Percentiles rank a stretch among this genome's conserved stretches.
Conservation (phyloP, 2,329 filamentous ascomycete species). For the Trichophyton mentagrophytes region DNA sequence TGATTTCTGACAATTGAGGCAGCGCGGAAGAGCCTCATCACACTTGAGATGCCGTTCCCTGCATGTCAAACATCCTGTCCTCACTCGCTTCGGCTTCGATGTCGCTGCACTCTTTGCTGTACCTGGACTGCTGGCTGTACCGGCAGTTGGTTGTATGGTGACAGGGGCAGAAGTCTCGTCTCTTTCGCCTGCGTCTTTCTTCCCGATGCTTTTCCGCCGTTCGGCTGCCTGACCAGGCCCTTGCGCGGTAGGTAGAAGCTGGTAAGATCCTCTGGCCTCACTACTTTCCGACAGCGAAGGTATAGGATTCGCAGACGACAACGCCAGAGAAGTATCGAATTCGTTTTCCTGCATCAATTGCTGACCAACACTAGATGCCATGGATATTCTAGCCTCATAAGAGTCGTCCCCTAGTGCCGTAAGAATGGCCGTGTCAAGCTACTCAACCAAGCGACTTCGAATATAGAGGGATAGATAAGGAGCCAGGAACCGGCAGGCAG, state of each 20-base stretch:
- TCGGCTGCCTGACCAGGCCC: conserved; percentile 2
- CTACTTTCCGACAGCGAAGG: conserved; percentile 9
- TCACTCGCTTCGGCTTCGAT: conserved; percentile 65
- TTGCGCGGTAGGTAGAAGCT: conserved; percentile 6
- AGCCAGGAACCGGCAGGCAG: too few relatives aligned
- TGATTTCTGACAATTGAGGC: conserved; percentile 77
- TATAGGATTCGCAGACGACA: conserved; percentile 9
- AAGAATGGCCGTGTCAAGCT: background rate
- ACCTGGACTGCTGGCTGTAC: conserved; percentile 11
- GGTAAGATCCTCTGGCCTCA: conserved; percentile 9
- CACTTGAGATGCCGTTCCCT: conserved; percentile 83
- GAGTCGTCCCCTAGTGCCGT: background rate
- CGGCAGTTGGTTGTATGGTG: background rate
- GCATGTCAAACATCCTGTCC: conserved; percentile 84
- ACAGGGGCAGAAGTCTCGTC: background rate
- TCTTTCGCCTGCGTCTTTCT: conserved; percentile 4
- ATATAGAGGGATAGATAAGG: too few relatives aligned
- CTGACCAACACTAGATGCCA: conserved; percentile 16
- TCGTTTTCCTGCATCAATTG: conserved; percentile 16
- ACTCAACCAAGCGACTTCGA: too few relatives aligned
- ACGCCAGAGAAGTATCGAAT: conserved; percentile 14
- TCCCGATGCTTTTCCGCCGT: conserved; percentile 3
- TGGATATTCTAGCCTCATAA: conserved; percentile 9
- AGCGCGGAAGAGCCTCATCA: conserved; percentile 57
- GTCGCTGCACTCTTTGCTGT: conserved; percentile 13